These are phyloP conservation scores for Encephalitozoon romaleae DNA, from an alignment of 371 early-diverging fungal genomes.

Conservation along the genomic window DNA sequence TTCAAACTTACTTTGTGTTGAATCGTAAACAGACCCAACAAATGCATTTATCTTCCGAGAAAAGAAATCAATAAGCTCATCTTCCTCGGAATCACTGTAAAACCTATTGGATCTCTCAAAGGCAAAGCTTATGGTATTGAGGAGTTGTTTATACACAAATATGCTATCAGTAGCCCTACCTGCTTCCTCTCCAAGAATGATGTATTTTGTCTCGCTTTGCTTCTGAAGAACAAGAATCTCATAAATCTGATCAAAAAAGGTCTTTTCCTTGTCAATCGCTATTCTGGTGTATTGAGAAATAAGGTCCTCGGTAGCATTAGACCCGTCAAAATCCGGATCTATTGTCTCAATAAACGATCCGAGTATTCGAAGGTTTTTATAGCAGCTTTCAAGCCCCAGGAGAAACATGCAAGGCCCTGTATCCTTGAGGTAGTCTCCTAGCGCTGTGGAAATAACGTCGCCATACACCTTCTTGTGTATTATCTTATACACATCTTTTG, in stretches of 20 bases:
- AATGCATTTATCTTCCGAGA: conserved; percentile 20
- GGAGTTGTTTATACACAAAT: conserved; percentile 16
- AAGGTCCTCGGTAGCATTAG: conserved; percentile 14
- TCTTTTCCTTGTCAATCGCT: conserved; percentile 34
- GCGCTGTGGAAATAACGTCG: conserved; percentile 22
- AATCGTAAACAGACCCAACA: conserved; percentile 19
- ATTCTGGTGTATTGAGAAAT: conserved; percentile 1
- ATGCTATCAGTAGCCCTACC: background rate
- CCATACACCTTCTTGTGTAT: conserved; percentile 38
- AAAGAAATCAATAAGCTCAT: conserved; percentile 28
- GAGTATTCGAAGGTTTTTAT: conserved; percentile 11
- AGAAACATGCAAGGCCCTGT: conserved; percentile 33
- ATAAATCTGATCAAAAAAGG: conserved; percentile 41
- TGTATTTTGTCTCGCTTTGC: conserved; percentile 1
- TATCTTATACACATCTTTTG: conserved; percentile 15
- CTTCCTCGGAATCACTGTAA: conserved; percentile 31
- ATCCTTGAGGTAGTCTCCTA: conserved; percentile 28
- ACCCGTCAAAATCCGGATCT: background rate
- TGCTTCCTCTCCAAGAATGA: conserved; percentile 15
- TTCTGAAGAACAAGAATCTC: conserved; percentile 15
- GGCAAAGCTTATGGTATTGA: conserved; percentile 20
- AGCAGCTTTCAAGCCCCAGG: conserved; percentile 16
- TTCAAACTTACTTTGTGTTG: conserved; percentile 4
- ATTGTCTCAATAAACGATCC: conserved; percentile 15
- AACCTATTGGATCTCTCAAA: conserved; percentile 8